Conservation (phyloP, 2,329 filamentous ascomycete genomes). For the Esteya vermicola region DNA sequence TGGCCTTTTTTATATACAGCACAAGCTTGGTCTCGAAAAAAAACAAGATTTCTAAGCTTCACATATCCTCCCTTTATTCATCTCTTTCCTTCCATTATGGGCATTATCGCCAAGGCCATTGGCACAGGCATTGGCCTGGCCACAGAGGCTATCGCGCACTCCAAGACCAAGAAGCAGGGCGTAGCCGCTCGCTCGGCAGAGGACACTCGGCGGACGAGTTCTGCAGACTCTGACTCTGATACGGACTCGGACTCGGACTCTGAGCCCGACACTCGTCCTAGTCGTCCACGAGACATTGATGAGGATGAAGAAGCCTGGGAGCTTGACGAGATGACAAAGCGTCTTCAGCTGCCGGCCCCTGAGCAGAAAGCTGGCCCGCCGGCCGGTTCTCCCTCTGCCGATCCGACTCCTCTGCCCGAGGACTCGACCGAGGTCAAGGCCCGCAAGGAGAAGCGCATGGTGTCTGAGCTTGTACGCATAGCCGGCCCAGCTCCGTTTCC, state of each 20-base stretch:
- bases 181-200: no score
- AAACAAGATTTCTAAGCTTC: no score
- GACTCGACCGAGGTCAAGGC: slow-evolving; percentile 8
- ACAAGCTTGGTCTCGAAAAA: no score
- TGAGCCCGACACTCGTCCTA: no score
- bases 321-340: slow-evolving; percentile 13
- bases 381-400: background rate
- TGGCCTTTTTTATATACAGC: no score
- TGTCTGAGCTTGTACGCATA: slow-evolving; percentile 10
- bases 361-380: slow-evolving; percentile 2
- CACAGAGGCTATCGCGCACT: slow-evolving; percentile 12
- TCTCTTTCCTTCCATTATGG: background rate
- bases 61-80: background rate
- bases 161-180: slow-evolving; percentile 7
- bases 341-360: slow-evolving; percentile 6
- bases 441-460: slow-evolving; percentile 2
- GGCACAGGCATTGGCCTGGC: slow-evolving; percentile 11
- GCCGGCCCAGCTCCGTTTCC: slow-evolving; percentile 10
- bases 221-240: no score
- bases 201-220: no score
- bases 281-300: no score
- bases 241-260: no score
- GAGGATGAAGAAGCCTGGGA: slow-evolving; percentile 13
- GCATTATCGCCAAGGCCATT: background rate
- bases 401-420: background rate